Conservation (phyloP, 345 rosid genomes). For the Camelina hispida region DNA sequence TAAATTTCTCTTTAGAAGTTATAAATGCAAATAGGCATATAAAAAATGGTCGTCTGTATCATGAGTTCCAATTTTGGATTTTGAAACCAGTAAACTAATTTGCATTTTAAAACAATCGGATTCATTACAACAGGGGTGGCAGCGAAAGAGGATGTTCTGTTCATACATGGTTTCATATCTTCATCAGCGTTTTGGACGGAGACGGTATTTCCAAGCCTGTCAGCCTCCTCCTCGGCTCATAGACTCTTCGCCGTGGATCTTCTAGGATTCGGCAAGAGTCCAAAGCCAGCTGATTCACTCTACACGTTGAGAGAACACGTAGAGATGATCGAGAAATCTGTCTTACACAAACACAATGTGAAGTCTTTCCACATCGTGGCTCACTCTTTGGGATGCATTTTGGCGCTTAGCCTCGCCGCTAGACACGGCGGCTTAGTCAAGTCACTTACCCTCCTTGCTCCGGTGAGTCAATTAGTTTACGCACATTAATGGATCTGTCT, state of each 20-base stretch:
- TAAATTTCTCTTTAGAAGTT: no score
- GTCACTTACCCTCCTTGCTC: slow-evolving; percentile 90
- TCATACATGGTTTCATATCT: slow-evolving; percentile 97
- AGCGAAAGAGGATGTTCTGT: slow-evolving; percentile 79
- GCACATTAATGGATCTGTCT: slow-evolving; percentile 9
- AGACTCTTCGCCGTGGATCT: slow-evolving; percentile 88
- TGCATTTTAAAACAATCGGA: slow-evolving; percentile 13
- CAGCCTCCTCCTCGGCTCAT: slow-evolving; percentile 53
- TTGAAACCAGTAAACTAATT: neutral
- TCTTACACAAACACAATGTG: slow-evolving; percentile 62
- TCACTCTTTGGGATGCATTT: slow-evolving; percentile 96
- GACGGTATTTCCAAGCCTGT: slow-evolving; percentile 86
- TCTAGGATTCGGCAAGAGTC: slow-evolving; percentile 95
- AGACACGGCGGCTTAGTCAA: slow-evolving; percentile 69
- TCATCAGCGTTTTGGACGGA: slow-evolving; percentile 98
- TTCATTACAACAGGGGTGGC: slow-evolving; percentile 15
- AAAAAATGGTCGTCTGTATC: no score
- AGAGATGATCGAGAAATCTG: slow-evolving; percentile 88
- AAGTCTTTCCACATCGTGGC: slow-evolving; percentile 94
- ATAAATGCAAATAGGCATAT: no score
- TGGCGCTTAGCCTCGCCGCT: slow-evolving; percentile 87
- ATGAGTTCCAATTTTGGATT: no score
- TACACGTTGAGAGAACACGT: slow-evolving; percentile 89
- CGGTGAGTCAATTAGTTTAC: slow-evolving; percentile 52
- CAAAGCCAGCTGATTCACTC: slow-evolving; percentile 91